A percentile compares a stretch with the other conserved stretches of the same genome.
Conservation (phyloP, 2,329 filamentous ascomycete species). For the Fusarium acutatum region DNA sequence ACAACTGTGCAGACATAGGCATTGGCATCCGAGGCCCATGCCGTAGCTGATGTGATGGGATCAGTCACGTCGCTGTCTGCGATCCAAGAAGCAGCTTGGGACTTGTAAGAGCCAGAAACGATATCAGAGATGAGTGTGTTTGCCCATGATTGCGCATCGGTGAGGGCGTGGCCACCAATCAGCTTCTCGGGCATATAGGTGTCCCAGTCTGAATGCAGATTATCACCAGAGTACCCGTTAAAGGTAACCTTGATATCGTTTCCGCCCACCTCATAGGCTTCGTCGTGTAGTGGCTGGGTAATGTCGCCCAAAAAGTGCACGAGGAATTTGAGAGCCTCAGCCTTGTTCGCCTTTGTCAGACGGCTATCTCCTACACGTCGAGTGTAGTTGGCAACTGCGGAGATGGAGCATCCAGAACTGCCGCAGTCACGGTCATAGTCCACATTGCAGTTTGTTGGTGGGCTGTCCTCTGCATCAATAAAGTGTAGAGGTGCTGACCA, state of each 20-base stretch:
- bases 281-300: background rate
- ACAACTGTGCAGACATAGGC: background rate
- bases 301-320: background rate
- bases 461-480: slow-evolving; percentile 1
- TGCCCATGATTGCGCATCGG: background rate
- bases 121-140: background rate
- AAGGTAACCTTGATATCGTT: slow-evolving; percentile 4
- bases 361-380: background rate
- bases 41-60: background rate
- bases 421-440: slow-evolving; percentile 6
- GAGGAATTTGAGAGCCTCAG: slow-evolving; percentile 3
- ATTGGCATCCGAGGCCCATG: background rate
- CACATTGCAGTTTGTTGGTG: background rate
- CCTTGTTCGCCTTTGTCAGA: background rate
- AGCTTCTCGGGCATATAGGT: slow-evolving; percentile 1
- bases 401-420: slow-evolving; percentile 1
- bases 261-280: background rate
- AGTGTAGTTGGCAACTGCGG: background rate
- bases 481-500: slow-evolving; percentile 2
- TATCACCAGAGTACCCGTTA: background rate
- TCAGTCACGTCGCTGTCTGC: background rate
- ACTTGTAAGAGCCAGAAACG: background rate
- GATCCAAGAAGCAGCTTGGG: background rate
- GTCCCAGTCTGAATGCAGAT: slow-evolving; percentile 1
- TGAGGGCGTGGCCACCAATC: background rate